A percentile compares a stretch with the other conserved stretches of the same genome.
phyloP scores from a whole-genome alignment of 768 basidiomycete species.

The Podaxis carcinomalis region DNA sequence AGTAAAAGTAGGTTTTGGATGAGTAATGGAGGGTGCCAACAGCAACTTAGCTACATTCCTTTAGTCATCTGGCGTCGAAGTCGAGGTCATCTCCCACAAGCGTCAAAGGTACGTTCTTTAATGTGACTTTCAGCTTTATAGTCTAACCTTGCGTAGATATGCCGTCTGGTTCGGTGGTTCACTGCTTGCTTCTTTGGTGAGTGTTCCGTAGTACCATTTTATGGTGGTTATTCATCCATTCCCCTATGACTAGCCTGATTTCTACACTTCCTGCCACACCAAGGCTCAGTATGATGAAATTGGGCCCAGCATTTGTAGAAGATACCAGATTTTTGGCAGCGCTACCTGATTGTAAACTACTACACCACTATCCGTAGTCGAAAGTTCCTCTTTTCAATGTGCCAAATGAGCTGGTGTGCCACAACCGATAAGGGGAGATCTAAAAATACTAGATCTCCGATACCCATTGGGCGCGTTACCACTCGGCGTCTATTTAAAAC shows the following conservation, averaged over 20 bases:
- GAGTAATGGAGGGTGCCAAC: neutral
- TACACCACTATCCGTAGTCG: neutral
- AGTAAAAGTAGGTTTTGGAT: constrained; percentile 53
- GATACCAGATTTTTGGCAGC: constrained; percentile 92
- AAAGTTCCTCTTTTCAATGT: neutral
- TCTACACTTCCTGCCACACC: constrained; percentile 91
- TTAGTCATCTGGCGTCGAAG: constrained; percentile 94
- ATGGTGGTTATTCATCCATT: neutral
- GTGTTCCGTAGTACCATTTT: constrained; percentile 19
- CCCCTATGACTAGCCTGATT: constrained; percentile 65
- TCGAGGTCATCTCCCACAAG: constrained; percentile 98
- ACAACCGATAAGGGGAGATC: neutral
- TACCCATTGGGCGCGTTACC: neutral
- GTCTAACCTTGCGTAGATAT: constrained; percentile 41
- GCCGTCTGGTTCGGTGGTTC: constrained; percentile 99
- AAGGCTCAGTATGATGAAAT: constrained; percentile 94
- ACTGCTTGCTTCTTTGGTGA: constrained; percentile 85
- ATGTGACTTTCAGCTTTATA: neutral
- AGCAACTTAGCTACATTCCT: neutral
- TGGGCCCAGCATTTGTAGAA: constrained; percentile 86
- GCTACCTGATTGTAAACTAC: constrained; percentile 42
- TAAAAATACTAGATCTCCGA: neutral
- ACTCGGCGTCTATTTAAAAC: neutral
- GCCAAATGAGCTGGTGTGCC: neutral
- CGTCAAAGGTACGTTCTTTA: constrained; percentile 67